Conservation (phyloP, 768 basidiomycete genomes). For the Xerocomellus chrysenteron region DNA sequence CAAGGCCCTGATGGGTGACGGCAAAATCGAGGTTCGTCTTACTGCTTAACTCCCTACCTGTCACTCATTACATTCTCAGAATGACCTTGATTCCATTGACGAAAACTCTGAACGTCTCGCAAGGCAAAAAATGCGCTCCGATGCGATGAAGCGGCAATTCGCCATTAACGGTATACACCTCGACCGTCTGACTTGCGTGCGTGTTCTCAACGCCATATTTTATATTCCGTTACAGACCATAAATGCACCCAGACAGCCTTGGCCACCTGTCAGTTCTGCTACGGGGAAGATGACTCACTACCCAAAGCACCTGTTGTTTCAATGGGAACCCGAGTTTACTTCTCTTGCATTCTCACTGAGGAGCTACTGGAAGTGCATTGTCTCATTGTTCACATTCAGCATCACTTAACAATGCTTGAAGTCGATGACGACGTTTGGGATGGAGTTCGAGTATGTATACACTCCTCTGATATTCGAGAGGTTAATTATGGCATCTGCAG, state of each 20-base stretch:
- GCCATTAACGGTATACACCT: conserved; percentile 81
- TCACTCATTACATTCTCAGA: conserved; percentile 40
- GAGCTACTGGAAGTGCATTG: conserved; percentile 93
- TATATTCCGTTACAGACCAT: conserved; percentile 59
- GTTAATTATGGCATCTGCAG: conserved; percentile 31
- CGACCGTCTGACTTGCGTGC: neutral
- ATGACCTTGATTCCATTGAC: conserved; percentile 92
- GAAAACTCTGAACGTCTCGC: conserved; percentile 94
- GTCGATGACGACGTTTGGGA: conserved; percentile 99
- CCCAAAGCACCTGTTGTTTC: conserved; percentile 89
- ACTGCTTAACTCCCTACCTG: neutral
- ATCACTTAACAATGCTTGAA: conserved; percentile 87
- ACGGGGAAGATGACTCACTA: conserved; percentile 85
- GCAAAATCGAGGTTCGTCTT: conserved; percentile 71
- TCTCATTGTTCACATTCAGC: conserved; percentile 93
- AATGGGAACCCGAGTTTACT: conserved; percentile 86
- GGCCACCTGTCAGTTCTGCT: conserved; percentile 84
- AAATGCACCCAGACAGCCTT: conserved; percentile 91
- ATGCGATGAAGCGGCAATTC: conserved; percentile 95
- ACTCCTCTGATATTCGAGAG: neutral
- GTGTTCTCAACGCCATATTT: neutral
- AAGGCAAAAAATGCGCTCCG: conserved; percentile 92
- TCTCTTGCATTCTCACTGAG: conserved; percentile 85
- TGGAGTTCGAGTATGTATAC: conserved; percentile 73
- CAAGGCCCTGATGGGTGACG: conserved; percentile 81